Percentiles rank a stretch among this genome's conserved stretches.
These are phyloP conservation scores for Ogataea sp. DNA, from an alignment of 805 yeast species.

Conservation along the genomic window DNA sequence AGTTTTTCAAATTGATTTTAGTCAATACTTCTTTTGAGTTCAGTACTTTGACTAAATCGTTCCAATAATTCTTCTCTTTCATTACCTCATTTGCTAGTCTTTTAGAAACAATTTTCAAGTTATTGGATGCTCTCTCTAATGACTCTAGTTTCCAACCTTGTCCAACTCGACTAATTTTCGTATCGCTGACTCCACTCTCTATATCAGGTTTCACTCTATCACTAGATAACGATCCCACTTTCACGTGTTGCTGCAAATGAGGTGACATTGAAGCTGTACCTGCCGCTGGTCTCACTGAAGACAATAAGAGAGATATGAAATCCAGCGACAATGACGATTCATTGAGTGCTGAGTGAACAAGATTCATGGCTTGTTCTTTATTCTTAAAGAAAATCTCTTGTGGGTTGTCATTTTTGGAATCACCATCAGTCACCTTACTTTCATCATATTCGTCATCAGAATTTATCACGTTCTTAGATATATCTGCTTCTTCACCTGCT, in stretches of 20 bases:
- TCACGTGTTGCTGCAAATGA: conserved; percentile 62
- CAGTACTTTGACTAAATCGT: conserved; percentile 34
- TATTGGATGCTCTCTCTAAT: conserved; percentile 43
- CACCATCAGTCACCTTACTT: conserved; percentile 9
- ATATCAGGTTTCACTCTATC: conserved; percentile 27
- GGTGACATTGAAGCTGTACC: conserved; percentile 87
- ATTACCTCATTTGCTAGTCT: conserved; percentile 45
- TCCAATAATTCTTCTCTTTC: conserved; percentile 67
- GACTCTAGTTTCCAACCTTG: conserved; percentile 84
- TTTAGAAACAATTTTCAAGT: conserved; percentile 42
- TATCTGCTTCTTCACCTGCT: too few species aligned
- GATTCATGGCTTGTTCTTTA: conserved; percentile 43
- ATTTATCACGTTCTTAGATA: too few species aligned
- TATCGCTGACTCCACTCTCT: conserved; percentile 4
- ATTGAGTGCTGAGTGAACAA: conserved; percentile 64
- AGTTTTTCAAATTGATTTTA: conserved; percentile 51
- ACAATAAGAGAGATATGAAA: conserved; percentile 73
- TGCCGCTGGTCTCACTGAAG: conserved; percentile 76
- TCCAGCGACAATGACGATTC: conserved; percentile 86
- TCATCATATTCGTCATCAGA: conserved; percentile 4
- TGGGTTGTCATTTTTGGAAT: conserved; percentile 14
- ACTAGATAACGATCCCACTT: conserved; percentile 64
- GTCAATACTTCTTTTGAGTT: conserved; percentile 53
- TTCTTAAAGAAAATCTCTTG: conserved; percentile 37
- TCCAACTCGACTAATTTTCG: conserved; percentile 33